Evolutionary conservation across 2,329 filamentous ascomycete species (phyloP).

Genomic region (Colletotrichum magnum): DNA sequence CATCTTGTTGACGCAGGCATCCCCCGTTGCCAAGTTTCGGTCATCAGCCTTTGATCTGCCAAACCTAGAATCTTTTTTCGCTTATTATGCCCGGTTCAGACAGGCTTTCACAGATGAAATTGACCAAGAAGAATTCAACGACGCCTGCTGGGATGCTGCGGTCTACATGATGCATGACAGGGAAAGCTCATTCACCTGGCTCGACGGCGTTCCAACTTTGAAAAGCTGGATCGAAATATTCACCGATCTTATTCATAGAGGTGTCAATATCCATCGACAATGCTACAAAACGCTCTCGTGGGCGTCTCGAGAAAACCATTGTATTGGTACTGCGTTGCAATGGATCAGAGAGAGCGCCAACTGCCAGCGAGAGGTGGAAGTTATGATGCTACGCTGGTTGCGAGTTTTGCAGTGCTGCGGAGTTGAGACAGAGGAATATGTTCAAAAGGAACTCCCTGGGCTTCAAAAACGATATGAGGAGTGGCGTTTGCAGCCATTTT

Average conservation of each 20-base stretch:
- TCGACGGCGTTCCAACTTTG: neutral
- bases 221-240: neutral
- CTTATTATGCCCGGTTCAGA: neutral
- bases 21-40: neutral
- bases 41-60: neutral
- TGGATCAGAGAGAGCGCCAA: accelerated
- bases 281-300: neutral
- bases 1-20: neutral
- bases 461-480: neutral
- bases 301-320: neutral
- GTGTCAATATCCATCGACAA: neutral
- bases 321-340: neutral
- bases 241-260: neutral
- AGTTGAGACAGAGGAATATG: neutral
- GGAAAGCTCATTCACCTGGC: neutral
- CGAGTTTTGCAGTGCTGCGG: neutral
- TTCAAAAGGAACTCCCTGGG: neutral
- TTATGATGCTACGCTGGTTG: neutral
- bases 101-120: neutral
- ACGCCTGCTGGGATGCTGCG: neutral
- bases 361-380: neutral
- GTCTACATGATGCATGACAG: neutral
- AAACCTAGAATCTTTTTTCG: neutral
- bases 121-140: neutral
- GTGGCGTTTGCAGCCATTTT: too few relatives aligned